phyloP scores from a whole-genome alignment of 2,329 filamentous ascomycete species.

The Diaporthe vexans region DNA sequence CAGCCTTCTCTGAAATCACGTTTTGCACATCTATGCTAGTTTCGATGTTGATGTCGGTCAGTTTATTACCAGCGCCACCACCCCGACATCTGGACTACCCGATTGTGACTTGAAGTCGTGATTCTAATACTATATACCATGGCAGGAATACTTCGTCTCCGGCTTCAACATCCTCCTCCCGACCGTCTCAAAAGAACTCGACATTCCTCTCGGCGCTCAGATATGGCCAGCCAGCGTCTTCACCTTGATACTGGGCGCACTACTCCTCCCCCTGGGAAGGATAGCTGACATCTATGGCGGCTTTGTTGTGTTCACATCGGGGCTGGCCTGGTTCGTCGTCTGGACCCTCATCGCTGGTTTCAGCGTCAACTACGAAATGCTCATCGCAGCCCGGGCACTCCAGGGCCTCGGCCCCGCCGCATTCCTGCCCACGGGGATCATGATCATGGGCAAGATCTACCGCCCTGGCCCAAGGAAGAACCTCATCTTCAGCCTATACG shows the following conservation, averaged over 20 bases:
- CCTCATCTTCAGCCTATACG: slow-evolving; percentile 72
- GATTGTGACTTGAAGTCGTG: background rate
- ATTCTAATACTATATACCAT: background rate
- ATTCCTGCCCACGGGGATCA: slow-evolving; percentile 77
- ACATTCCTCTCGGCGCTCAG: slow-evolving; percentile 72
- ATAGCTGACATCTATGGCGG: slow-evolving; percentile 75
- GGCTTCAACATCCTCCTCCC: slow-evolving; percentile 83
- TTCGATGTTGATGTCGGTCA: slow-evolving; percentile 68
- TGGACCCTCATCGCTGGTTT: slow-evolving; percentile 82
- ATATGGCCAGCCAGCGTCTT: slow-evolving; percentile 76
- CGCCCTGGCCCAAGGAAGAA: slow-evolving; percentile 81
- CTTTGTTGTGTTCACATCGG: slow-evolving; percentile 70
- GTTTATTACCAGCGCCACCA: slow-evolving; percentile 39
- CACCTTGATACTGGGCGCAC: slow-evolving; percentile 66
- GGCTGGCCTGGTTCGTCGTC: slow-evolving; percentile 74
- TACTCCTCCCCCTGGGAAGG: slow-evolving; percentile 75
- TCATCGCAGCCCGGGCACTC: slow-evolving; percentile 80
- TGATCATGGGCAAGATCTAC: slow-evolving; percentile 77
- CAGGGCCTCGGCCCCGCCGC: slow-evolving; percentile 82
- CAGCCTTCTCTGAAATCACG: slow-evolving; percentile 65
- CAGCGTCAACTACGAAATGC: slow-evolving; percentile 75
- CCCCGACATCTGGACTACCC: too few relatives aligned
- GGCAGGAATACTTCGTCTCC: slow-evolving; percentile 80
- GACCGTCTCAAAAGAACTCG: slow-evolving; percentile 70
- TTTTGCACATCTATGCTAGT: slow-evolving; percentile 72